Evolutionary conservation across 176 grass and related monocot genomes (phyloP), one percentile per base, ranked within the genome.

Genomic region (Rhynchospora pubera): DNA sequence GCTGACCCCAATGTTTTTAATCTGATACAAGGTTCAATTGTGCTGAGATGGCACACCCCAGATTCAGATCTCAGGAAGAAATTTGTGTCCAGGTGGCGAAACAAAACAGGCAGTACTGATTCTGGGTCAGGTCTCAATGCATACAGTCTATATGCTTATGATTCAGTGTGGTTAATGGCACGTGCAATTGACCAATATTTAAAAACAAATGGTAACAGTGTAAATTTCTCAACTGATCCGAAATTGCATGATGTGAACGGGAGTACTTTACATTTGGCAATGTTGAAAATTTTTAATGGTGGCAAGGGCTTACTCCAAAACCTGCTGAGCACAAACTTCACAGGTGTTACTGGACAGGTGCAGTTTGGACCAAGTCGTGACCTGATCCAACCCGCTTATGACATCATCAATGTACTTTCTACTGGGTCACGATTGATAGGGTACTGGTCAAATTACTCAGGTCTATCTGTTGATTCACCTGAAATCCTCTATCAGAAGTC

Each of bases 81-180:
- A 68, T 91, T 97, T 63, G 50, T 97, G 64, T 91, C 87, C 61
- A 89, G 83, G 82, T 97, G 90, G 88, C 93, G 88, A 65, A 65
- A 62, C 64, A 53, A 42, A 22, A 79, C 82, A 47, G 79, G 46
- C 77, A 93, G 86, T 74, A 76, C 47, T 78, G 87, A 45, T 85
- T 45, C 86, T 76, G 65, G 32, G 80, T 87, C 59, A 79, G 81
- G 79, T 11, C 85, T 97, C 70, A 93, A 91, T 50, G 85, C 88
- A 2, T 97, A 97, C 67, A 85, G 89, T 62, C 83, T 93, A 70
- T 97, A 93, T 84, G 93, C 93, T 78, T 97, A 97, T 87, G 90
- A 97, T 64, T 87, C 89, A 16, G 86, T 97, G 84, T 97, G 93
- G 93, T 58, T 81, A 6, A 77, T 89, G 85, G 93, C 93, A 63